These are phyloP conservation scores for Botrytis byssoidea DNA, from an alignment of 2,329 filamentous ascomycete species.

Conservation along the genomic window DNA sequence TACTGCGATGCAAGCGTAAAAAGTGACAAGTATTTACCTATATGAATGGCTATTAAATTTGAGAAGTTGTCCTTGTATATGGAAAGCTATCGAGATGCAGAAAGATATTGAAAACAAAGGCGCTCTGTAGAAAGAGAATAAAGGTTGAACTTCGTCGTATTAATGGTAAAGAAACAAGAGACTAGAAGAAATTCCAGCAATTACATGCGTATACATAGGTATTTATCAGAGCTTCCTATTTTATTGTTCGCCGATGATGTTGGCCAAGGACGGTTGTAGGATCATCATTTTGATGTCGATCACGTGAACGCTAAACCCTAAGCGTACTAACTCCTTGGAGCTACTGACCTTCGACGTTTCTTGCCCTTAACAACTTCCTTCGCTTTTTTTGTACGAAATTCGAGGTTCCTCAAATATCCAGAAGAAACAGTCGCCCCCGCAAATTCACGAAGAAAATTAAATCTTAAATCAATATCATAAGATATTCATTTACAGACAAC, in stretches of 20 bases:
- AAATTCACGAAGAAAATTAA: slow-evolving; percentile 5
- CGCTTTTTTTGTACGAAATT: slow-evolving; percentile 18
- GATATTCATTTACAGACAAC: slow-evolving; percentile 2
- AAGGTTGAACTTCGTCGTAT: not conserved
- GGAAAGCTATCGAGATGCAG: not conserved
- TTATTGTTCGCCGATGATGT: not conserved
- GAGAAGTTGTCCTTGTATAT: not conserved
- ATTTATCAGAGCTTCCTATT: not conserved
- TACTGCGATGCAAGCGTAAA: not conserved
- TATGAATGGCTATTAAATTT: not conserved
- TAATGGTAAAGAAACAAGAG: not conserved
- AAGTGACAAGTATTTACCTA: not conserved
- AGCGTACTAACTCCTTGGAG: not conserved
- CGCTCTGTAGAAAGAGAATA: not conserved
- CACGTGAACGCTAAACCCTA: not conserved
- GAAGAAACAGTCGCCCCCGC: not conserved
- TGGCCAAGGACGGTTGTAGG: not conserved
- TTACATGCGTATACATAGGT: not conserved
- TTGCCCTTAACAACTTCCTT: slow-evolving; percentile 16
- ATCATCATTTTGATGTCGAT: not conserved
- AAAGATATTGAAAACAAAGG: not conserved
- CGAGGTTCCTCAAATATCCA: slow-evolving; percentile 9
- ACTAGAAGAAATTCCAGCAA: not conserved
- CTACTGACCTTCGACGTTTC: slow-evolving; percentile 12
- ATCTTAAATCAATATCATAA: slow-evolving; percentile 1